Base-by-base conservation (phyloP, 2,329 filamentous ascomycete genomes). In the Dothideomycetes sp. region DNA sequence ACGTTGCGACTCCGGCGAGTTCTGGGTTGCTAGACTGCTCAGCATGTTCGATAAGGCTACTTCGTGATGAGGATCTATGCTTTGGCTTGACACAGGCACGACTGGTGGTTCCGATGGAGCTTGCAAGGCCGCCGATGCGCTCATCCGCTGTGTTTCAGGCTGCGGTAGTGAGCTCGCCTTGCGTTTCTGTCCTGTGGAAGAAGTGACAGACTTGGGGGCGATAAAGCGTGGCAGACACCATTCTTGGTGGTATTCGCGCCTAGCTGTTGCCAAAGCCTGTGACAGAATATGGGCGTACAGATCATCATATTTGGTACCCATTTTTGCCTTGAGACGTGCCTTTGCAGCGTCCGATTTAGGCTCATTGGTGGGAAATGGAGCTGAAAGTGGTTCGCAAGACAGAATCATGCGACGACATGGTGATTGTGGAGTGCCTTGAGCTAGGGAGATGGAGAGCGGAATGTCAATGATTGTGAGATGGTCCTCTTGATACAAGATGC, bases 361-460 rank as follows among this genome's bases (percentile, higher is more conserved):
- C 48, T 78, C 77, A 40, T 76, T 71, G 2, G 68, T 72, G 39
- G 59, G 57, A 46, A 69, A 77, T 2, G 75, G 73, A 10, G 48
- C 42, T 31, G 63, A 44, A 3, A 67, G 45, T 1, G 75, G 64
- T 7, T 48, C 15, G 11, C 56, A 62, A 5, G 74, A 77, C 17
- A 68, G 44, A 52, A 65, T 50, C 57, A 60, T 42, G 65, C 68
- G 45, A 51, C 51, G 41, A 56, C 61, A 56, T 16, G 49, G 43
- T 24, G 63, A 49, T 19, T 58, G 59, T 5, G 61, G 54, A 10
- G 62, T 61, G 24, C 69, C 66, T 58, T 87, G 83, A 14, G 74
- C 75, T 44, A 75, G 66, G 47, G 82, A 77, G 30, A 87, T 72
- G 2, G 83, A 84, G 14, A 67, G 64, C 17, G 83, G 81, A 34